Conservation (phyloP, 2,329 filamentous ascomycete species). For the Elsinoe australis region DNA sequence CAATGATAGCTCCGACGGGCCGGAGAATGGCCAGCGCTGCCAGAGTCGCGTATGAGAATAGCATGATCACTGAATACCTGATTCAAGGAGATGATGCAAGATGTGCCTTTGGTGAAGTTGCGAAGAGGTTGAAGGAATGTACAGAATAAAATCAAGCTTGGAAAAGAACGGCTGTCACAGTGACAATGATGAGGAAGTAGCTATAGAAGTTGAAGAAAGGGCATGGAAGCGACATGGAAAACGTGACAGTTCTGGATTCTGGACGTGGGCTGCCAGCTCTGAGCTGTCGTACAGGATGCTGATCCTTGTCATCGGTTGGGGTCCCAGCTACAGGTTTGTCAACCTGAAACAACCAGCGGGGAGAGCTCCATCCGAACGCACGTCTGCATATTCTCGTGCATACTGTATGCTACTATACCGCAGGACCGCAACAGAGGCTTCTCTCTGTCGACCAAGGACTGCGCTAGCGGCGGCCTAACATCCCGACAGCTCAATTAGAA, state of each 20-base stretch:
- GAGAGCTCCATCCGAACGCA: too few species aligned
- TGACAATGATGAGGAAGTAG: neutral
- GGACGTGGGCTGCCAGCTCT: neutral
- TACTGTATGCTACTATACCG: too few species aligned
- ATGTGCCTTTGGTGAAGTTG: neutral
- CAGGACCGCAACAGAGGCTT: too few species aligned
- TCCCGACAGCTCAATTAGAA: too few species aligned
- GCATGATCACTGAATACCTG: neutral
- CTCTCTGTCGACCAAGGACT: too few species aligned
- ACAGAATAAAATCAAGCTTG: too few species aligned
- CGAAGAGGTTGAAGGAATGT: too few species aligned
- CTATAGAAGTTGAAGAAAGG: neutral
- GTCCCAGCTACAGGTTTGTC: conserved; percentile 2
- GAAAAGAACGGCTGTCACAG: conserved; percentile 1
- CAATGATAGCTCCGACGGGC: conserved; percentile 6
- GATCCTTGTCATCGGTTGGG: conserved; percentile 2
- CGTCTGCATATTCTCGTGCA: too few species aligned
- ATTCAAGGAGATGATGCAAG: neutral
- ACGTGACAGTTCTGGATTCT: neutral
- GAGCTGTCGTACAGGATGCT: conserved; percentile 5
- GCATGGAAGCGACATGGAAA: neutral
- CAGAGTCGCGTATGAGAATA: neutral
- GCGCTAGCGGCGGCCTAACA: too few species aligned
- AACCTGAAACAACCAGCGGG: conserved; percentile 14
- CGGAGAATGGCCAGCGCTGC: neutral